Base-by-base conservation (phyloP, 2,329 filamentous ascomycete genomes). In the Phyllosticta paracitricarpa region DNA sequence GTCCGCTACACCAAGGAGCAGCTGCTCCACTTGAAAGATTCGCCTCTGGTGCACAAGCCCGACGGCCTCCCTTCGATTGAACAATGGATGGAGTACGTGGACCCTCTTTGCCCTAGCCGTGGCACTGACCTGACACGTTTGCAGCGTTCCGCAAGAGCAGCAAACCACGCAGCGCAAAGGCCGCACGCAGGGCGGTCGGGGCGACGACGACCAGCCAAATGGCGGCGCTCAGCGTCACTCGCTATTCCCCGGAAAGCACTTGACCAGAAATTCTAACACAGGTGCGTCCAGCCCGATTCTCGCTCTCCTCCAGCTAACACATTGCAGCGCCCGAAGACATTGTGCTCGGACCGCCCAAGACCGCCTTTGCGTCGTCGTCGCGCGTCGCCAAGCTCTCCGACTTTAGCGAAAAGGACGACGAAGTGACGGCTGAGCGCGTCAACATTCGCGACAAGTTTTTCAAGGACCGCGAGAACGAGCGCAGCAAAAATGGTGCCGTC, bases 71-170 rank as follows among this genome's bases (percentile, higher is more conserved):
- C 91, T 66, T 88, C 91, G 26, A 83, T 88, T 65, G 91, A 96
- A 77, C 90, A 96, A 79, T 97, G 92, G 92, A 96, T 97, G 91
- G 91, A 93, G 89, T 96, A 80, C 53, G 35, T 63, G 22, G n/a
- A 25, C 30, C n/a, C 24, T 30, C 28, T 30, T 22, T 12, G 51
- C 4, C 48, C 17, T 33, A 2, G 6, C 26, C 6, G 54, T 24
- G 14, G 19, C 5, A 48, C 54, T 14, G 25, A 25, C 30, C 60
- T 60, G 24, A 55, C 54, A 62, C 48, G 33, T 40, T 24, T 48
- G 35, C 40, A 61, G 56, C 22, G 19, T 51, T 59, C 51, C 53
- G 52, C 55, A 30, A 51, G 55, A 61, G 24, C 57, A 63, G 54
- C 59, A 60, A 40, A 40, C 33, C 33, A 40, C 33, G 30, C 58